phyloP scores from a whole-genome alignment of 768 basidiomycete genomes.

The Calocera cornea region DNA sequence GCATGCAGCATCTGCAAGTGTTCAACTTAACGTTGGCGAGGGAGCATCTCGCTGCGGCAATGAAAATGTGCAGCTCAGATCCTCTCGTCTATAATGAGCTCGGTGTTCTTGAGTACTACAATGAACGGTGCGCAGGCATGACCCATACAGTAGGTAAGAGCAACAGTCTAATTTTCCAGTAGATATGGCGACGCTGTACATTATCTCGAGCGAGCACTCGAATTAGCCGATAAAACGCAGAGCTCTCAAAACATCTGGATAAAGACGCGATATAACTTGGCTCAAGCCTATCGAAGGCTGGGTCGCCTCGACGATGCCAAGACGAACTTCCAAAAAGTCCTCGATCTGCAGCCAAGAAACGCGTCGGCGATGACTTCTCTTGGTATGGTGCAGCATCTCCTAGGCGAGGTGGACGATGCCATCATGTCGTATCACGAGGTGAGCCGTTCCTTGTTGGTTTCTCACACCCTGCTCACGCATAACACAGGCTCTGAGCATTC shows the following conservation, averaged over 20 bases:
- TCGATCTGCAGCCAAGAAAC: constrained; percentile 78
- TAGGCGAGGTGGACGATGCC: constrained; percentile 59
- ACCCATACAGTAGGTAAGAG: constrained; percentile 3
- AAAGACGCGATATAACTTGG: constrained; percentile 82
- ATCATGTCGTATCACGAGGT: constrained; percentile 92
- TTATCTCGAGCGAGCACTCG: constrained; percentile 61
- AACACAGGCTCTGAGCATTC: constrained; percentile 56
- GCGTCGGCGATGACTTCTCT: constrained; percentile 71
- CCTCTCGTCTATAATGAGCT: constrained; percentile 84
- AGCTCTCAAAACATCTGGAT: constrained; percentile 76
- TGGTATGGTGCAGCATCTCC: constrained; percentile 74
- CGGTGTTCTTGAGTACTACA: constrained; percentile 84
- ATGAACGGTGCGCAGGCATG: constrained; percentile 42
- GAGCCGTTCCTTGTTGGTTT: constrained; percentile 16
- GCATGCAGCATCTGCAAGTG: constrained; percentile 93
- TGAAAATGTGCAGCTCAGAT: constrained; percentile 70
- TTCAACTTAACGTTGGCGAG: constrained; percentile 70
- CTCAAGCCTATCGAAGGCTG: constrained; percentile 72
- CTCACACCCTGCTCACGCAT: not conserved
- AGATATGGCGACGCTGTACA: constrained; percentile 62
- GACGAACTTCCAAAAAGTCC: constrained; percentile 57
- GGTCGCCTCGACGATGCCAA: constrained; percentile 51
- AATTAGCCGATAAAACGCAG: constrained; percentile 74
- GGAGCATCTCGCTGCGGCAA: constrained; percentile 74
- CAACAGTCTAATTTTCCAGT: not conserved